Conservation (phyloP, 352 stramenopile species). For the Pythium oligandrum region DNA sequence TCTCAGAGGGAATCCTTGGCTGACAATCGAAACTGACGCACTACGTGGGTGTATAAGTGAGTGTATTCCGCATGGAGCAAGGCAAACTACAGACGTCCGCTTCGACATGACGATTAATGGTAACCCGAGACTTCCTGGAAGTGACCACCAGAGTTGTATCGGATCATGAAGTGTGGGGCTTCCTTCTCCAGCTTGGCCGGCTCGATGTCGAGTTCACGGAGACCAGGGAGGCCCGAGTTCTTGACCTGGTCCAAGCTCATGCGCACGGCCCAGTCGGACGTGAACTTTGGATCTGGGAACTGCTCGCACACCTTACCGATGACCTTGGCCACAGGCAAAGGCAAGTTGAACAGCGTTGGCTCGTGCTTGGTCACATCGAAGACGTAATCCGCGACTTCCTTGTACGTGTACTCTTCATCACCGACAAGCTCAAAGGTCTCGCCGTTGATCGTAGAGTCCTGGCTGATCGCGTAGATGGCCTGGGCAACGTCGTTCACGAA, state of each 20-base stretch:
- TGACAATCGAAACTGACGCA: too few species aligned
- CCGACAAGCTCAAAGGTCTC: constrained; percentile 95
- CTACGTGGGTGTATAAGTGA: too few species aligned
- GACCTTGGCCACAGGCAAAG: constrained; percentile 63
- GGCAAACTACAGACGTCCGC: too few species aligned
- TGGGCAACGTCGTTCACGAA: constrained; percentile 82
- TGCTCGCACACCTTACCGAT: constrained; percentile 79
- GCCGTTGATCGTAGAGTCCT: constrained; percentile 86
- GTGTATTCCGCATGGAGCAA: too few species aligned
- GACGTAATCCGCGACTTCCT: constrained; percentile 96
- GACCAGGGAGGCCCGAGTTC: constrained; percentile 66
- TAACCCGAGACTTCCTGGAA: constrained; percentile 90
- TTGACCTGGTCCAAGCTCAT: constrained; percentile 82
- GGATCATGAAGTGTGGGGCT: constrained; percentile 93
- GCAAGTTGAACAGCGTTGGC: constrained; percentile 76
- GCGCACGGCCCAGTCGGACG: constrained; percentile 66
- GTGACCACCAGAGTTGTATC: constrained; percentile 93
- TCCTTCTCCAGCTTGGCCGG: constrained; percentile 93
- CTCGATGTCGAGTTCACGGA: constrained; percentile 83
- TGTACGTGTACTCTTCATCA: constrained; percentile 95
- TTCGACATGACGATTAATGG: constrained; percentile 40
- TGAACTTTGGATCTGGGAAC: constrained; percentile 84
- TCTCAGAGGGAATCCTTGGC: too few species aligned
- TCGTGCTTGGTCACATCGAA: constrained; percentile 88
- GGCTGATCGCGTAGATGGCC: constrained; percentile 73